Evolutionary conservation across 495 filamentous ascomycete genomes (phyloP), one percentile per base, ranked within the genome.

Genomic region (Hapsidospora chrysogenum): DNA sequence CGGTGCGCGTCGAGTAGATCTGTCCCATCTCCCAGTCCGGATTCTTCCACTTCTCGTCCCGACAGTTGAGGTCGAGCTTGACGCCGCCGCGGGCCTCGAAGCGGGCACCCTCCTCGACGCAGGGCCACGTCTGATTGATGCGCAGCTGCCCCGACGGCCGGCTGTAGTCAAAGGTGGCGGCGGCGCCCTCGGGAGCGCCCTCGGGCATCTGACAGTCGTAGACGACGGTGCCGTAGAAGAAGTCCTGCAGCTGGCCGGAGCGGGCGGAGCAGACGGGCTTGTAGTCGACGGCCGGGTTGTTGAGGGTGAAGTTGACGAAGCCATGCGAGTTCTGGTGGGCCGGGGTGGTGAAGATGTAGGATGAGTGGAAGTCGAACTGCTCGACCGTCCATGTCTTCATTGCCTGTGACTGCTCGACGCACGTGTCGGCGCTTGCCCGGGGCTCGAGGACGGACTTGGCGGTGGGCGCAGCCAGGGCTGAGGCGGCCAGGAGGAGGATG

Each of bases 241-340:
- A 63, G 31, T 62, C 54, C 3, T 14, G 31, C 15, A 65, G 45
- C 46, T 53, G 53, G 43, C 43, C 48, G 50, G 56, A 60, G n/a
- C 31, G 9, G 9, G 47, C 60, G 27, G 48, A 50, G 49, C 61
- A 65, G 25, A 37, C 21, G 10, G 49, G 44, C 4, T 40, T 43
- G 29, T 46, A 45, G 19, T 44, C 39, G 30, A 56, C 33, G 21
- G 53, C 57, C 17, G 55, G 50, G 56, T 63, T 63, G 40, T 40
- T 41, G 11, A 65, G 40, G 45, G 62, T 58, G 47, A 65, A 63
- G 35, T 46, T 45, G 30, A 54, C 56, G 33, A 47, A 47, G 14
- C 57, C 60, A 42, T 43, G 52, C 5, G 56, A 53, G 37, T 55
- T 60, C 33, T 64, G 60, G 43, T 64, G 58, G 3, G 60, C 53